These are phyloP conservation scores for Sporothrix dimorphospora DNA, from an alignment of 2,329 filamentous ascomycete species.

Conservation along the genomic window DNA sequence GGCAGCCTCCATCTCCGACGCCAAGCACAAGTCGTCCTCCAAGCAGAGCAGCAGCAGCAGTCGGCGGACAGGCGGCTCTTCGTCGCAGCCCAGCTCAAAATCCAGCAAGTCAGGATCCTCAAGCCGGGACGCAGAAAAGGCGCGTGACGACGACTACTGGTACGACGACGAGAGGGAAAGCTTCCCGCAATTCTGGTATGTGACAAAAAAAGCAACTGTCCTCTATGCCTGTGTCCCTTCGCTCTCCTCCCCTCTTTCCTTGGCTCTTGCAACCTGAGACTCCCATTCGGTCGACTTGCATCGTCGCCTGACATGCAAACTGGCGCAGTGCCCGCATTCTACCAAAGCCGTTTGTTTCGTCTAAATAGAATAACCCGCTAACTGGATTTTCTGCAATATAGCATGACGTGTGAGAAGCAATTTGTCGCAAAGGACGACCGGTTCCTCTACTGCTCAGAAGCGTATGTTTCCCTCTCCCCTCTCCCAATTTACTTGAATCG, in stretches of 20 bases:
- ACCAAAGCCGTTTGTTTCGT: background rate
- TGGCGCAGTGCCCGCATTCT: background rate
- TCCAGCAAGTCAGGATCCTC: slow-evolving; percentile 50
- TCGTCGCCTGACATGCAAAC: slow-evolving; percentile 15
- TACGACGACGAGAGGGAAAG: slow-evolving; percentile 64
- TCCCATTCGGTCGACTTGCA: background rate
- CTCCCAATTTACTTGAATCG: background rate
- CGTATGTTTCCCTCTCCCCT: slow-evolving; percentile 48
- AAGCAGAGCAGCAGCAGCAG: slow-evolving; percentile 39
- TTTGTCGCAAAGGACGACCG: slow-evolving; percentile 62
- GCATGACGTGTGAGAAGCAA: slow-evolving; percentile 70
- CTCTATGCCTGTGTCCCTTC: slow-evolving; percentile 39
- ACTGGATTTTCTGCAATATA: slow-evolving; percentile 40
- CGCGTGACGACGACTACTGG: slow-evolving; percentile 53
- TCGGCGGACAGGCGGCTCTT: slow-evolving; percentile 34
- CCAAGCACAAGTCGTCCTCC: slow-evolving; percentile 47
- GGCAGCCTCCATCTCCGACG: slow-evolving; percentile 43
- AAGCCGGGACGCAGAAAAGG: slow-evolving; percentile 53
- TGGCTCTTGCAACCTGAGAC: background rate
- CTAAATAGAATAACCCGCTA: slow-evolving; percentile 5
- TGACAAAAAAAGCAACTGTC: background rate
- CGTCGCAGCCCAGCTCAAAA: slow-evolving; percentile 45
- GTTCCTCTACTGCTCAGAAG: slow-evolving; percentile 65
- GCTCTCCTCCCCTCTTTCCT: slow-evolving; percentile 16
- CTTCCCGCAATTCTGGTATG: slow-evolving; percentile 67